Evolutionary conservation across 768 basidiomycete genomes (phyloP), one percentile per base, ranked within the genome.

Genomic region (Auriculariales sp.): DNA sequence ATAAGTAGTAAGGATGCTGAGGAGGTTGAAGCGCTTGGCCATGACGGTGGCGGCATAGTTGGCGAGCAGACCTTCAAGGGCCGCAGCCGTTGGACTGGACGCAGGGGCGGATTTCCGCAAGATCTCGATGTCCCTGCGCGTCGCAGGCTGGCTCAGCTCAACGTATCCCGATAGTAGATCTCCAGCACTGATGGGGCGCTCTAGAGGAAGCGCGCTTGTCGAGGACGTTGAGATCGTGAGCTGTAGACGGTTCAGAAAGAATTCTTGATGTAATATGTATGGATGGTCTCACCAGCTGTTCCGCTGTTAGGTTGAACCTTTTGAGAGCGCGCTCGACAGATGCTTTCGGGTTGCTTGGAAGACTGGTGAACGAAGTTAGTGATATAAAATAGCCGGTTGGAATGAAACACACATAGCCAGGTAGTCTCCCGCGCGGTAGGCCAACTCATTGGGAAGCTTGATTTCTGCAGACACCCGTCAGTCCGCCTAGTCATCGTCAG

Each of bases 131-230:
- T 74, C 67, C 15, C 66, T 59, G 6, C 66, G 61, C 5, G 71
- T 71, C 1, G 69, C 71, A 0, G 71, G 69, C 54, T 75, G 73
- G 0, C 68, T 67, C 7, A 75, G 59, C 52, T 74, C 73, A 34
- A 75, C 64, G 49, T 72, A 75, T 3, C 70, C 71, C 2, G 63
- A 59, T 15, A 75, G 59, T 3, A 75, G 56, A n/a, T 64, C 59
- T 15, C 58, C 58, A 9, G 71, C 54, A 49, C 55, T 62, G 49
- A 73, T 64, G 1, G 68, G 63, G 46, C 57, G 64, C 33, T 64
- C 63, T 1, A 66, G 58, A 0, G 72, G 72, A 2, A 73, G 61
- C 4, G 69, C 66, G 0, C 67, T 69, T 0, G 70, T 66, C 0
- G 64, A 64, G 11, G 58, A 52, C 1, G 70, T 67, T 2, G 66